Conservation (phyloP, 2,329 filamentous ascomycete species). For the Periconia digitata region DNA sequence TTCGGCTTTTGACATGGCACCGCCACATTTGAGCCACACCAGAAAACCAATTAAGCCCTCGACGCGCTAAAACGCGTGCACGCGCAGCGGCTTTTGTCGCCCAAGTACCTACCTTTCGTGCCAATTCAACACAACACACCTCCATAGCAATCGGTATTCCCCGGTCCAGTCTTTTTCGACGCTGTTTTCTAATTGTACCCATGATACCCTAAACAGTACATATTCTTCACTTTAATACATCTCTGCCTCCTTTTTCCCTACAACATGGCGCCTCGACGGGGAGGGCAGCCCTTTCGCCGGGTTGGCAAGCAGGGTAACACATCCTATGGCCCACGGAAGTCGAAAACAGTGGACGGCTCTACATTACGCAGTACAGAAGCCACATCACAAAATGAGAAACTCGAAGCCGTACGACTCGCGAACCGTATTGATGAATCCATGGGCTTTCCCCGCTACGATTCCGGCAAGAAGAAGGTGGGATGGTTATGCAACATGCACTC, state of each 20-base stretch:
- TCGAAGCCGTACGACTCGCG: conserved; percentile 80
- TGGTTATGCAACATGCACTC: conserved; percentile 97
- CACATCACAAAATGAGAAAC: conserved; percentile 89
- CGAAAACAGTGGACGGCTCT: conserved; percentile 78
- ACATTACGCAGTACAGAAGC: conserved; percentile 74
- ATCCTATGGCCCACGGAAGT: conserved; percentile 56
- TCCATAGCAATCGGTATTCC: background rate
- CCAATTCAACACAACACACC: conserved; percentile 1
- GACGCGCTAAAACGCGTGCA: conserved; percentile 2
- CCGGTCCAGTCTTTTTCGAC: conserved; percentile 11
- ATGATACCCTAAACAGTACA: conserved; percentile 33
- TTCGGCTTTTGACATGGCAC: conserved; percentile 7
- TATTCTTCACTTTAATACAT: conserved; percentile 16
- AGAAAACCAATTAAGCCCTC: conserved; percentile 26
- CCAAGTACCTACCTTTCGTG: conserved; percentile 11
- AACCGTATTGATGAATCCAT: conserved; percentile 92
- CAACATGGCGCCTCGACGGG: conserved; percentile 49
- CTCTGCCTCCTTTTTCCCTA: background rate
- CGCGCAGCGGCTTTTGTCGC: background rate
- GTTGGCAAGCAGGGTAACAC: conserved; percentile 46
- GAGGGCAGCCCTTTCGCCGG: conserved; percentile 46
- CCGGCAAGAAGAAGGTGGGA: conserved; percentile 79
- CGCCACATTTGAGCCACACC: background rate
- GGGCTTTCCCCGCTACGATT: conserved; percentile 91
- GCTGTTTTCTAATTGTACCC: conserved; percentile 16